Evolutionary conservation across 306 rosid species (phyloP).

Genomic region (Vigna angularis): DNA sequence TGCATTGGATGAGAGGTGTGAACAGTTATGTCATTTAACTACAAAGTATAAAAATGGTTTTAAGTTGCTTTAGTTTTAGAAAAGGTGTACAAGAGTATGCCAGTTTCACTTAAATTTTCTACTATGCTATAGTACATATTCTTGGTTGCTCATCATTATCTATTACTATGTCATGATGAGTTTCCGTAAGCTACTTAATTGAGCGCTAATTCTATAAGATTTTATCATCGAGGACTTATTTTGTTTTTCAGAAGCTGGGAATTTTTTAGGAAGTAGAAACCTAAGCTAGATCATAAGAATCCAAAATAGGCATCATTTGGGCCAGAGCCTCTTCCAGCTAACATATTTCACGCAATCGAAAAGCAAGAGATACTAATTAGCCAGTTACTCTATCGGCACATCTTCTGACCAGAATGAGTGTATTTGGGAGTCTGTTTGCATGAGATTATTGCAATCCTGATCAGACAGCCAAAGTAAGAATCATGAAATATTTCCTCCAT

Average conservation of each 20-base stretch:
- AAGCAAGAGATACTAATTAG: background rate
- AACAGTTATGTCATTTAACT: background rate
- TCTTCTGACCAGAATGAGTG: background rate
- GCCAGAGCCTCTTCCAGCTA: background rate
- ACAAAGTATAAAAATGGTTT: background rate
- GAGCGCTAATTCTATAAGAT: background rate
- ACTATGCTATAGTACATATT: background rate
- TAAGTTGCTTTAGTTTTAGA: background rate
- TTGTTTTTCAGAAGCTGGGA: too few species aligned
- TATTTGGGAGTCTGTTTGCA: background rate
- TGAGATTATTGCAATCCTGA: background rate
- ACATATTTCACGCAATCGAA: too few species aligned
- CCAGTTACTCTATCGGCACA: too few species aligned
- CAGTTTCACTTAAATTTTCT: background rate
- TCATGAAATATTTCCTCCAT: background rate
- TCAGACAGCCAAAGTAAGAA: background rate
- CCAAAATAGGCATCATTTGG: background rate
- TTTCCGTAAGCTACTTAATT: background rate
- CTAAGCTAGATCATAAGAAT: background rate
- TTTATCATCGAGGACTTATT: background rate
- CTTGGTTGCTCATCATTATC: constrained; percentile 33
- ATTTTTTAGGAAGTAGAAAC: too few species aligned
- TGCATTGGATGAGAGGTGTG: constrained; percentile 6
- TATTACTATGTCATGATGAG: background rate
- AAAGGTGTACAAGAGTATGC: constrained; percentile 7